Evolutionary conservation across 2,329 filamentous ascomycete species (phyloP).

Genomic region (Aspergillus candidus): DNA sequence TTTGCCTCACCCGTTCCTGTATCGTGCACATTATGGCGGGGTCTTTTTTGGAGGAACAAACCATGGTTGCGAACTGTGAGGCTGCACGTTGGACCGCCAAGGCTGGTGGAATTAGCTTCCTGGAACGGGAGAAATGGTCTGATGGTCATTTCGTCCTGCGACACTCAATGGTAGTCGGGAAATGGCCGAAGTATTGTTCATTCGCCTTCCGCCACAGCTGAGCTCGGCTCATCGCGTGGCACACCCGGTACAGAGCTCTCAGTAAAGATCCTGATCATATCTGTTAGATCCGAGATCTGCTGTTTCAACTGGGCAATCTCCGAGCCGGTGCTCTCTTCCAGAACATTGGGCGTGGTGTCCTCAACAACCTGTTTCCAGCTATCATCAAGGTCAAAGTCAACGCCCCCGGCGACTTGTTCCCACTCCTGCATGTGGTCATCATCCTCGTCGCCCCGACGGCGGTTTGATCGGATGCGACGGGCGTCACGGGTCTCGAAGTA

Average conservation of each 20-base stretch:
- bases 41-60: too few relatives aligned
- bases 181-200: neutral
- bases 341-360: conserved; percentile 71
- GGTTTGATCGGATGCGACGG: conserved; percentile 62
- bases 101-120: too few relatives aligned
- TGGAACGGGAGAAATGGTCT: too few relatives aligned
- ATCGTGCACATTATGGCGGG: too few relatives aligned
- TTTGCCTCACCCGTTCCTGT: too few relatives aligned
- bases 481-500: conserved; percentile 63
- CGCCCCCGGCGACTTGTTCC: conserved; percentile 67
- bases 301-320: conserved; percentile 48
- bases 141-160: too few relatives aligned
- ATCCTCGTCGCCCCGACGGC: conserved; percentile 75
- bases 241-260: conserved; percentile 12
- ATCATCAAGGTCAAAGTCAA: conserved; percentile 70
- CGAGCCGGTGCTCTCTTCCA: conserved; percentile 67
- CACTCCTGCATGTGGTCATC: conserved; percentile 87
- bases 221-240: conserved; percentile 11
- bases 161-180: too few relatives aligned
- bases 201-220: conserved; percentile 6
- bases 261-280: conserved; percentile 55
- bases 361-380: conserved; percentile 80
- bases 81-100: too few relatives aligned
- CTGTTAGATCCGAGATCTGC: conserved; percentile 57
- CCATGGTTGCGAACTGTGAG: too few relatives aligned